Evolutionary conservation across 495 filamentous ascomycete genomes (phyloP).

Genomic region (Bacidia gigantensis): DNA sequence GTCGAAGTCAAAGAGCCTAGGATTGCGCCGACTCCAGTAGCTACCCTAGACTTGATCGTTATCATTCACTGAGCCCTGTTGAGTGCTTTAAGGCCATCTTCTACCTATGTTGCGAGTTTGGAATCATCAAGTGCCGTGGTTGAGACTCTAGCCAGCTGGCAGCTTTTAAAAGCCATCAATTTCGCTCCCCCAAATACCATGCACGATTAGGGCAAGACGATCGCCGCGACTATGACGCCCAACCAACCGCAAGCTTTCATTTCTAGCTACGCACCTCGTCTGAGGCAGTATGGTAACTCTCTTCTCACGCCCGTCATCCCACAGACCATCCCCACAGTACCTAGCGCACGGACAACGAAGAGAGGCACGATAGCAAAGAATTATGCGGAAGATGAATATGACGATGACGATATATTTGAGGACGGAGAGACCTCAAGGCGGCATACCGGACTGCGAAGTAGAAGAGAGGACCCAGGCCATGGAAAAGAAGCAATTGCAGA

Average conservation of each 20-base stretch:
- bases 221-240: constrained; percentile 34
- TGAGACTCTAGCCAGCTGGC: not conserved
- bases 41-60: not conserved
- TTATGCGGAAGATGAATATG: constrained; percentile 91
- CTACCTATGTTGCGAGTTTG: not conserved
- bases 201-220: not conserved
- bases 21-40: not conserved
- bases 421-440: constrained; percentile 67
- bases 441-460: constrained; percentile 71
- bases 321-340: constrained; percentile 44
- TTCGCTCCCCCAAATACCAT: not conserved
- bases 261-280: constrained; percentile 79
- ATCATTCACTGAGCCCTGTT: not conserved
- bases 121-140: not conserved
- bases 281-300: constrained; percentile 85
- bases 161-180: not conserved
- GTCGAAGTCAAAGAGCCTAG: not conserved
- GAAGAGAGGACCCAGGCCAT: constrained; percentile 58
- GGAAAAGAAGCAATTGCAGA: constrained; percentile 49
- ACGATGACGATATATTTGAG: constrained; percentile 79
- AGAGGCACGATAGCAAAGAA: constrained; percentile 92
- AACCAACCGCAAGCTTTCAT: constrained; percentile 63
- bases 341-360: constrained; percentile 78
- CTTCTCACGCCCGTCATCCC: constrained; percentile 79
- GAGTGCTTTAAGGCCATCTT: not conserved